Base-by-base conservation (phyloP, 306 rosid genomes). In the Canavalia gladiata region DNA sequence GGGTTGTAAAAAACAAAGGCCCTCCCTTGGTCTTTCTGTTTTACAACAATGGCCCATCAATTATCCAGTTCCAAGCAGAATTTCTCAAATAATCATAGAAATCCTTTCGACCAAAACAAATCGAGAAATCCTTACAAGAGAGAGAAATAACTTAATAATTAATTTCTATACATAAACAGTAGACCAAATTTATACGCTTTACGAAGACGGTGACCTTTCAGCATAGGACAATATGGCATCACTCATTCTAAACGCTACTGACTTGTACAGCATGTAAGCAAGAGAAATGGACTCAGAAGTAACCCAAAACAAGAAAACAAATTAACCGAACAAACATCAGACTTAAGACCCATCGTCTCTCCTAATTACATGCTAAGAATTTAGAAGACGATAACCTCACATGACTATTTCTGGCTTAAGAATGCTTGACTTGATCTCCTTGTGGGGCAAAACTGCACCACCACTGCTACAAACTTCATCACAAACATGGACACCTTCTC, bases 391-490 rank as follows among this genome's bases (percentile, higher is more conserved):
- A 11, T 13, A 60, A 75, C 83, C 57, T 93, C 87, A 95, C 99
- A 95, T 95, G 57, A 95, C 97, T 68, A 95, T 95, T 86, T 95
- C 99, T 13, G 99, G 99, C 89, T 93, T 95, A 92, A 91, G 76
- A 87, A 95, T 93, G 92, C 91, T 95, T 7, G 98, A 76, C 82
- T 91, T 95, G 87, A 95, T 93, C 91, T 95, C 98, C 86, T 95
- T 95, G 91, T 95, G 99, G 49, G 99, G 99, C 88, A 95, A 84
- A 72, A 95, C 98, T 56, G 93, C 97, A 7, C 98, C 97, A 37
- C 99, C 99, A 45, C 93, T 95, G 82, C 89, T 95, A 90, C 93
- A 95, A 75, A 95, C 75, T 78, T 95, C 99, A 84, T 95, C 99
- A 49, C 92, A 82, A 2, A 95, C 97, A 57, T 95, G 95, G 72